Evolutionary conservation across 2,329 filamentous ascomycete species (phyloP).

Genomic region (Hawksworthiomyces lignivorus): DNA sequence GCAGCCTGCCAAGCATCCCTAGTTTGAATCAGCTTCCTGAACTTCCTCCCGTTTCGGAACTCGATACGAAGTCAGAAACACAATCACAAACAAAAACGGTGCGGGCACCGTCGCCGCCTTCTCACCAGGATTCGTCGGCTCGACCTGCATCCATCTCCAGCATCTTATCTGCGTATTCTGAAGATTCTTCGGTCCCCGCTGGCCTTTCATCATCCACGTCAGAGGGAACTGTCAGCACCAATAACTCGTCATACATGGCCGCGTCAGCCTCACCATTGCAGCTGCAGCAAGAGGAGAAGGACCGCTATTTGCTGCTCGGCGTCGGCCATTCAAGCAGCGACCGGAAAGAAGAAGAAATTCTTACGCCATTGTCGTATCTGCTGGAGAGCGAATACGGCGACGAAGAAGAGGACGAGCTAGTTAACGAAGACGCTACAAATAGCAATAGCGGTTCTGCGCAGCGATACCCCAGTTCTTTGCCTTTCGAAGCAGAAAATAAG

Average conservation of each 20-base stretch:
- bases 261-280: slow-evolving; percentile 18
- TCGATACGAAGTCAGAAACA: slow-evolving; percentile 5
- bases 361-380: slow-evolving; percentile 14
- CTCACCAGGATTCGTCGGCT: slow-evolving; percentile 17
- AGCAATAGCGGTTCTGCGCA: too few relatives aligned
- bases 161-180: slow-evolving; percentile 47
- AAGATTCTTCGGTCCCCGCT: slow-evolving; percentile 3
- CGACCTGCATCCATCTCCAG: slow-evolving; percentile 39
- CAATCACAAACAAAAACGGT: slow-evolving; percentile 15
- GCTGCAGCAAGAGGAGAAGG: background rate
- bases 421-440: too few relatives aligned
- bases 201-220: slow-evolving; percentile 22
- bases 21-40: background rate
- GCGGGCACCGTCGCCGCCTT: slow-evolving; percentile 13
- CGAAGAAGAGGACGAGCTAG: background rate
- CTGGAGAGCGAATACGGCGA: slow-evolving; percentile 10
- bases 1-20: background rate
- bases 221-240: slow-evolving; percentile 29
- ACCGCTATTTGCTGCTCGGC: background rate
- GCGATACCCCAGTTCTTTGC: too few relatives aligned
- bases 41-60: background rate
- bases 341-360: background rate
- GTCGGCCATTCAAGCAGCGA: background rate
- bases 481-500: background rate
- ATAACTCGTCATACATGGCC: slow-evolving; percentile 25